Base-by-base conservation (phyloP, 306 rosid species). In the Macrotyloma uniflorum region DNA sequence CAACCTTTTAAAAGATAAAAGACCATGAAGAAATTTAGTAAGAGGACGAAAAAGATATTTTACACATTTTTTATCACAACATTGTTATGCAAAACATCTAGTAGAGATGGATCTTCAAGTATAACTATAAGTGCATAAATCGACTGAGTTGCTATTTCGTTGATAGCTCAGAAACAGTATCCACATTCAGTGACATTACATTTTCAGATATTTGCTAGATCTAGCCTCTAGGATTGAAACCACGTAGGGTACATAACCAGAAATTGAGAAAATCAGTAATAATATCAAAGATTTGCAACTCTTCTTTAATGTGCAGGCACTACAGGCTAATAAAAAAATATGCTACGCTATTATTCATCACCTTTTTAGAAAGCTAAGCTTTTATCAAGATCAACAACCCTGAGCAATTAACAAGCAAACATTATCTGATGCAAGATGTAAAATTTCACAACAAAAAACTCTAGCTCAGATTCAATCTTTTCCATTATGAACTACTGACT, bases 331-430 rank as follows among this genome's bases (percentile, higher is more conserved):
- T 15, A 11, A 59, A 65, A 35, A 47, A 70, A 62, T 7, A 38
- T 38, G 43, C 4, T 9, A 46, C 0, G 8, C 58, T 61, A 14
- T 12, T 28, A 8, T 43, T 36, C 42, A 36, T 73, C 70, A 30
- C 20, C 36, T 66, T 32, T 3, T 4, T 10, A 30, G 59, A 36
- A 35, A 28, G 59, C 23, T n/a, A 18, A 50, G 64, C 64, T 24
- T 12, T 23, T 14, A 28, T 14, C 40, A 57, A 66, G 76, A 68
- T 32, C 62, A 80, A 33, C 53, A 66, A 32, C 35, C 55, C 55
- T 30, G 26, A 74, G 13, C 64, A 57, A 55, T 13, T 81, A 75
- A 74, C 22, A 70, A 79, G 20, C 65, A 59, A 15, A 14, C 51
- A 35, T 54, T 45, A 67, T 57, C 61, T 42, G 40, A 69, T 69